Evolutionary conservation across 2,329 filamentous ascomycete species (phyloP), one percentile per base, ranked within the genome.

Genomic region (Stachybotrys chartarum): DNA sequence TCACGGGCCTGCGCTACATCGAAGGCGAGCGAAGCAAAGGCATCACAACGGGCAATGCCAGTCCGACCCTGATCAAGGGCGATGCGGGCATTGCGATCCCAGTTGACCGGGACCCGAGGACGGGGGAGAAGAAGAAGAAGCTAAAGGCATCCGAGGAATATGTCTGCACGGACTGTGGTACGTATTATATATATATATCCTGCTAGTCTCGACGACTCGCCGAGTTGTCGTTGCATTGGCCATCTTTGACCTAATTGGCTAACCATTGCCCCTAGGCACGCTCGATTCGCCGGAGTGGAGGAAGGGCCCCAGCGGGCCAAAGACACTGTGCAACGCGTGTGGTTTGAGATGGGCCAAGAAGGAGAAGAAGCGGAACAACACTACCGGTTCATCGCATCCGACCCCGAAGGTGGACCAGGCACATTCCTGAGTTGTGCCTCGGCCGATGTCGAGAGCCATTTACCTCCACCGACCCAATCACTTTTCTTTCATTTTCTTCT

Each of bases 211-310:
- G 4, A 24, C 24, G 24, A 24, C 24, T 24, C 24, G 24, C 24
- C 24, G 24, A 24, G 24, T 24, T 24, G 24, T 24, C 24, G 24
- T 24, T 24, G 24, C 24, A 24, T 24, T 24, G 24, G 24, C 24
- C 24, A 14, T 39, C 4, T 14, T 18, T 3, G 35, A 10, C 14
- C 14, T 42, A 14, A 45, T 52, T 18, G 50, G 24, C 59, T 66
- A 39, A 66, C 42, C 8, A 32, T 47, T 39, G 56, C 16, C 8
- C 35, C 35, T 58, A 86, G 83, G 83, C 39, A 97, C 91, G 0
- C 79, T 95, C 46, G 92, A 97, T 67, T 96, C 90, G 16, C 93
- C 93, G 0, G 93, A 97, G 75, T 97, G 93, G 93, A 82, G 93
- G 59, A 97, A 96, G 70, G 93, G 93, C 0, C 93, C 93, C 0